A percentile compares a stretch with the other conserved stretches of the same genome.
Conservation (phyloP, 1,284 basidiomycete species). For the Puccinia novopanici region DNA sequence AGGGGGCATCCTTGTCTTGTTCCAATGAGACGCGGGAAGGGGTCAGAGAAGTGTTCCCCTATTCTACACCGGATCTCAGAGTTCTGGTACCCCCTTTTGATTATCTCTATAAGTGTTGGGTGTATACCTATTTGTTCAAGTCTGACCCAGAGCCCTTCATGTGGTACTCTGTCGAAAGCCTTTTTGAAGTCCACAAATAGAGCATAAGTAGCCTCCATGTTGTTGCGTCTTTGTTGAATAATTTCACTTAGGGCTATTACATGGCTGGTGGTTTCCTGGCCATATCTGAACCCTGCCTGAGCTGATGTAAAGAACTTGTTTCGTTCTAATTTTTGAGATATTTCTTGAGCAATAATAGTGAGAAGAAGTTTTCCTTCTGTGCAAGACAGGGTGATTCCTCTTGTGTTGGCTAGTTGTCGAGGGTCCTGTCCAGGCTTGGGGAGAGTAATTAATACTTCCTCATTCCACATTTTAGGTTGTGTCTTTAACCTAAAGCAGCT, state of each 20-base stretch:
- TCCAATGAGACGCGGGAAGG: background rate
- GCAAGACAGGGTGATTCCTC: slow-evolving; percentile 23
- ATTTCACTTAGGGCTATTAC: background rate
- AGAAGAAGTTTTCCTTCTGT: slow-evolving; percentile 20
- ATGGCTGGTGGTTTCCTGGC: slow-evolving; percentile 18
- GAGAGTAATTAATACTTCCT: slow-evolving; percentile 14
- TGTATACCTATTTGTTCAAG: background rate
- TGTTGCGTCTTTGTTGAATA: background rate
- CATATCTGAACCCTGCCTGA: slow-evolving; percentile 11
- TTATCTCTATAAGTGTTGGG: background rate
- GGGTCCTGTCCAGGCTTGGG: slow-evolving; percentile 28
- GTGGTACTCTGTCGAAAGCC: slow-evolving; percentile 33
- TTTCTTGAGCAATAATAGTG: background rate
- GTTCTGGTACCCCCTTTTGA: slow-evolving; percentile 6
- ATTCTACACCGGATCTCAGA: background rate
- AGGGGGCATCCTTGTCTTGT: slow-evolving; percentile 16
- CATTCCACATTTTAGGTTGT: slow-evolving; percentile 10
- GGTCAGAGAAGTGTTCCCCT: background rate
- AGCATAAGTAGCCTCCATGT: background rate
- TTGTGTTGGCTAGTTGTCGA: background rate
- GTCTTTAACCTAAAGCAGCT: background rate
- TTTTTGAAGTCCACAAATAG: slow-evolving; percentile 37
- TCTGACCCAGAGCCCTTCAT: slow-evolving; percentile 32
- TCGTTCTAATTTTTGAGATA: background rate
- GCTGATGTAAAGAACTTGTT: background rate